A percentile compares a stretch with the other conserved stretches of the same genome.
phyloP scores from a whole-genome alignment of 2,329 filamentous ascomycete species.

The Orbilia ellipsospora region DNA sequence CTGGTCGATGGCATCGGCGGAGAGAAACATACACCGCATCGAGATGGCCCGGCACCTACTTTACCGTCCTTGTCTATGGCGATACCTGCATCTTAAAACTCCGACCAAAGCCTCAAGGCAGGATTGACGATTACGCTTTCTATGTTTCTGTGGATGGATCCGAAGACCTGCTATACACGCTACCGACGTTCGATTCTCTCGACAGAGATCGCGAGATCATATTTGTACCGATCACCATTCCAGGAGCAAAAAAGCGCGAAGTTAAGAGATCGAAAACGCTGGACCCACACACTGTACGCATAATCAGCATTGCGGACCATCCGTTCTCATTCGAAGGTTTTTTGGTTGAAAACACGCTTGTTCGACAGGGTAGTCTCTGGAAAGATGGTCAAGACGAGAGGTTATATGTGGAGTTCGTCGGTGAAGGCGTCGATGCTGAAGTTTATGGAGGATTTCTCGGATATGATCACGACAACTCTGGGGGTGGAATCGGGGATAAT shows the following conservation, averaged over 20 bases:
- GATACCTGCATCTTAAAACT: conserved; percentile 56
- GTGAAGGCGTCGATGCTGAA: conserved; percentile 56
- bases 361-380: conserved; percentile 57
- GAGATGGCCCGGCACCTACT: conserved; percentile 58
- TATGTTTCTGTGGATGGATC: conserved; percentile 58
- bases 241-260: conserved; percentile 11
- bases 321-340: conserved; percentile 58
- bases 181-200: conserved; percentile 51
- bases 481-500: conserved; percentile 35
- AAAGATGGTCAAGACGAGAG: conserved; percentile 56
- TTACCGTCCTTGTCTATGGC: conserved; percentile 57
- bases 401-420: conserved; percentile 57
- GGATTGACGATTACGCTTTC: conserved; percentile 57
- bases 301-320: conserved; percentile 57
- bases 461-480: conserved; percentile 43
- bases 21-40: conserved; percentile 58
- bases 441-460: conserved; percentile 54
- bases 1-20: conserved; percentile 58
- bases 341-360: conserved; percentile 55
- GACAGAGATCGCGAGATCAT: conserved; percentile 44
- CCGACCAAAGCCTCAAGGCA: conserved; percentile 56
- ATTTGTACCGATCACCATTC: conserved; percentile 53
- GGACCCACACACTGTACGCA: conserved; percentile 57
- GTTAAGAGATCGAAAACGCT: conserved; percentile 31
- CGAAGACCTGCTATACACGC: conserved; percentile 57